A percentile compares a stretch with the other conserved stretches of the same genome.
Evolutionary conservation across 257 asterid genomes (phyloP).

Genomic region (Solanum pinnatisectum): DNA sequence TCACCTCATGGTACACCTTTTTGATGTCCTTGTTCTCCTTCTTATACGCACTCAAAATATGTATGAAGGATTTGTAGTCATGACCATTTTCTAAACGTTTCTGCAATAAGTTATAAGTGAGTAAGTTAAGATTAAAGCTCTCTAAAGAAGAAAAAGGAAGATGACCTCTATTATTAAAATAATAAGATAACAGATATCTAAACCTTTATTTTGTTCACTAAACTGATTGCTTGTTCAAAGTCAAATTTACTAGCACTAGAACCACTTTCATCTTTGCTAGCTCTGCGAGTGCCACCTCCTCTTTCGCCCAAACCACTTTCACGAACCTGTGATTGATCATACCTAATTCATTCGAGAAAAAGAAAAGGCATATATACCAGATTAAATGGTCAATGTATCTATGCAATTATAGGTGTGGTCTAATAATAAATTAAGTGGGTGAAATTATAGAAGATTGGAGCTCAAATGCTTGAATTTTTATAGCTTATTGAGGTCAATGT

Average conservation of each 20-base stretch:
- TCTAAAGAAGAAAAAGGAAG: neutral
- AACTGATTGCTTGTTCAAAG: conserved; percentile 81
- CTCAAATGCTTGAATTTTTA: neutral
- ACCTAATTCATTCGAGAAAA: neutral
- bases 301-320: neutral
- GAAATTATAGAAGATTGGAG: neutral
- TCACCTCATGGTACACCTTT: conserved; percentile 88
- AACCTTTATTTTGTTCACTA: conserved; percentile 91
- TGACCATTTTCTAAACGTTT: conserved; percentile 67
- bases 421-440: neutral
- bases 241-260: conserved; percentile 16
- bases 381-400: neutral
- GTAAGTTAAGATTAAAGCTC: neutral
- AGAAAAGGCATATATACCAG: neutral
- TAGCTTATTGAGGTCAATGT: neutral
- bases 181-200: neutral
- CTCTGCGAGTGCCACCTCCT: neutral
- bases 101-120: conserved; percentile 33
- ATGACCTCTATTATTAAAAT: neutral
- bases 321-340: neutral
- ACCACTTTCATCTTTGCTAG: neutral
- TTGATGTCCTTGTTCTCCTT: conserved; percentile 79
- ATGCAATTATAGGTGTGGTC: no score
- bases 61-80: conserved; percentile 86
- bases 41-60: conserved; percentile 78